Evolutionary conservation across 176 grass and related monocot species (phyloP).

Genomic region (Carex kokanica): DNA sequence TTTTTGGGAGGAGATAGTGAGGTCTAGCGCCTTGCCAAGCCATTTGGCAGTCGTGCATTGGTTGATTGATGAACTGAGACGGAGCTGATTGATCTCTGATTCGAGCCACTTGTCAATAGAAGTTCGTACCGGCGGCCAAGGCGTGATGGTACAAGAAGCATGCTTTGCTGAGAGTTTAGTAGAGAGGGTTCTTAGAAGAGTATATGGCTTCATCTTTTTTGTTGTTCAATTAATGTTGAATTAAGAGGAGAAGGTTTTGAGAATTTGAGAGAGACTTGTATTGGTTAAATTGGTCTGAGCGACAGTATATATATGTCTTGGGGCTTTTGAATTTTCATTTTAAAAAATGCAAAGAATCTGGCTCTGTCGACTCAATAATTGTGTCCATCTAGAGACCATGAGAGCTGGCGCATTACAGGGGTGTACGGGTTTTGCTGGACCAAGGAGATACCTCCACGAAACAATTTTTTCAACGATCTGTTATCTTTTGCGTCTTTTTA

Average conservation of each 20-base stretch:
- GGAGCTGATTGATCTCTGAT: conserved; percentile 70
- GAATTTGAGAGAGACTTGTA: not conserved
- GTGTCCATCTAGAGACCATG: conserved; percentile 2
- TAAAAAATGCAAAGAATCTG: conserved; percentile 27
- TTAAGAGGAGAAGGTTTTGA: no score
- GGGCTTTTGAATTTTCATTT: not conserved
- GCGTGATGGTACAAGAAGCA: conserved; percentile 36
- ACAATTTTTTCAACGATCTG: not conserved
- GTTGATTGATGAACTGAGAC: conserved; percentile 24
- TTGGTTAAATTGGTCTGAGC: not conserved
- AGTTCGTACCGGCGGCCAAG: conserved; percentile 69
- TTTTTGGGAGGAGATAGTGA: conserved; percentile 46
- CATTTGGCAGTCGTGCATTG: conserved; percentile 47
- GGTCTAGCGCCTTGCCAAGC: conserved; percentile 45
- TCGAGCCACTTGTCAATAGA: conserved; percentile 79
- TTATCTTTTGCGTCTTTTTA: not conserved
- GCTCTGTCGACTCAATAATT: conserved; percentile 32
- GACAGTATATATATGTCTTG: conserved; percentile 10
- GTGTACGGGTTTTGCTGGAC: conserved; percentile 13
- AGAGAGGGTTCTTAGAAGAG: conserved; percentile 60
- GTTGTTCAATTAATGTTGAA: not conserved
- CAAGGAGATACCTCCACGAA: conserved; percentile 21
- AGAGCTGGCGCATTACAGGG: conserved; percentile 15
- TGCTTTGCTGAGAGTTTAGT: conserved; percentile 35
- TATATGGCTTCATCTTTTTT: conserved; percentile 60